These are phyloP conservation scores for Backusella tuberculispora DNA, from an alignment of 192 early-diverging fungal species.

Conservation along the genomic window DNA sequence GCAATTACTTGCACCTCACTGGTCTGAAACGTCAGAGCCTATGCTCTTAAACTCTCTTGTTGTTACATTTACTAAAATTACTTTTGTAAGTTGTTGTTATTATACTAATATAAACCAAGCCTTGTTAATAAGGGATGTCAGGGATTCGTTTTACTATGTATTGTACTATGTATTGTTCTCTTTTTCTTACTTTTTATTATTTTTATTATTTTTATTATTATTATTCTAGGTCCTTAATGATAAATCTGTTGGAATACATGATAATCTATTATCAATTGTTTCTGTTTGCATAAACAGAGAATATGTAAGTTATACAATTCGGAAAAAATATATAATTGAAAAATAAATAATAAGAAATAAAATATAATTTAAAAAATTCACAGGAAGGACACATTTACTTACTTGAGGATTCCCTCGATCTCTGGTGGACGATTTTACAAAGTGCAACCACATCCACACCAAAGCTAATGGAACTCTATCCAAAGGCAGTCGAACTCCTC, in stretches of 20 bases:
- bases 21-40: conserved; percentile 78
- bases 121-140: background rate
- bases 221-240: conserved; percentile 34
- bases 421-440: conserved; percentile 85
- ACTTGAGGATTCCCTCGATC: conserved; percentile 89
- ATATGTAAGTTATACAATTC: conserved; percentile 41
- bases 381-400: conserved; percentile 78
- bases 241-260: conserved; percentile 73
- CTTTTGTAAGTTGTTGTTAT: conserved; percentile 47
- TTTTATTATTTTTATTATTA: background rate
- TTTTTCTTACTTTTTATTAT: background rate
- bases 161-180: background rate
- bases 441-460: conserved; percentile 58
- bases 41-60: conserved; percentile 84
- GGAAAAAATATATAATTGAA: background rate
- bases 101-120: too few species aligned
- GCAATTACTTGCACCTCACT: conserved; percentile 76
- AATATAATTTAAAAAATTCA: too few species aligned
- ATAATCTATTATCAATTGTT: conserved; percentile 76
- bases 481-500: conserved; percentile 63
- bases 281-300: conserved; percentile 71
- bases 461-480: conserved; percentile 63
- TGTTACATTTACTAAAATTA: conserved; percentile 75
- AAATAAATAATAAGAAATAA: too few species aligned
- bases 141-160: background rate